Evolutionary conservation across 257 asterid species (phyloP).

Genomic region (Solanum ossicruentum): DNA sequence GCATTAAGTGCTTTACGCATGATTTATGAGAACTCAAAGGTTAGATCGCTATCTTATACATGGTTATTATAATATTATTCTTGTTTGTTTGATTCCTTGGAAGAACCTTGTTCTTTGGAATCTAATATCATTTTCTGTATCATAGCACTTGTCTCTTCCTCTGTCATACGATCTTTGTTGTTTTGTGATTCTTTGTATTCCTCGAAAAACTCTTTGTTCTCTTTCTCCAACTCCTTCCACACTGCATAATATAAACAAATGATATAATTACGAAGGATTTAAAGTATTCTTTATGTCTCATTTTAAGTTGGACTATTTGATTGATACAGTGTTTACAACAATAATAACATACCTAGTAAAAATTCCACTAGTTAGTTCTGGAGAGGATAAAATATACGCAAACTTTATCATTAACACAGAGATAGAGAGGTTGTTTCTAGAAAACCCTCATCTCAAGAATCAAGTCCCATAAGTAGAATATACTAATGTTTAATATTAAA

Average conservation of each 20-base stretch:
- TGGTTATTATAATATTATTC: neutral
- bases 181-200: conserved; percentile 19
- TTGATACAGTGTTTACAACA: too few relatives aligned
- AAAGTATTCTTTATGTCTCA: too few relatives aligned
- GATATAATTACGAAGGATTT: neutral
- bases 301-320: too few relatives aligned
- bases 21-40: neutral
- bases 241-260: conserved; percentile 6
- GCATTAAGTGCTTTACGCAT: neutral
- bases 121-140: conserved; percentile 17
- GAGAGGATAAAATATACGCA: too few relatives aligned
- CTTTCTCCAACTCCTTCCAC: conserved; percentile 39
- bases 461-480: too few relatives aligned
- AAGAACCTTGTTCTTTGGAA: neutral
- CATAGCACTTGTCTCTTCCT: conserved; percentile 21
- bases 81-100: neutral
- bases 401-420: too few relatives aligned
- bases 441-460: too few relatives aligned
- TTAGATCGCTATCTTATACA: neutral
- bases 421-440: too few relatives aligned
- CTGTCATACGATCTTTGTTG: conserved; percentile 20
- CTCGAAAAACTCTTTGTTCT: conserved; percentile 32
- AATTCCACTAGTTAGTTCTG: too few relatives aligned
- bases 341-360: too few relatives aligned
- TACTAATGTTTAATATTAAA: too few relatives aligned